Conservation (phyloP, 1,284 basidiomycete genomes). For the Heterobasidion parviporum region DNA sequence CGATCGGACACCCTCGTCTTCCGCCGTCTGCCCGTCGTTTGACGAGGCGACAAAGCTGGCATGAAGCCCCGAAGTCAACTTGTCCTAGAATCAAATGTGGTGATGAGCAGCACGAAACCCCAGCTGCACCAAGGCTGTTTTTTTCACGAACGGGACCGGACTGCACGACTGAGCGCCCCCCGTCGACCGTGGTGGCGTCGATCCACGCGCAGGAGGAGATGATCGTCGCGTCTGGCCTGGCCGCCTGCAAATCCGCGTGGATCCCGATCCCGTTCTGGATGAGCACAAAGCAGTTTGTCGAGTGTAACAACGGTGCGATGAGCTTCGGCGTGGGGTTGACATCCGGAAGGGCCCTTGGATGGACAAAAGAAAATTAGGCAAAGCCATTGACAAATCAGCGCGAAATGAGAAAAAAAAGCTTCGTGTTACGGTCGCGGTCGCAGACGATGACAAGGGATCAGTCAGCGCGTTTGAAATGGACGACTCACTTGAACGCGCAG, state of each 20-base stretch:
- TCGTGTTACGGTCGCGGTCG: background rate
- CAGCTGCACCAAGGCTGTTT: background rate
- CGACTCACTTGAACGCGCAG: conserved; percentile 23
- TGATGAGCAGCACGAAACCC: background rate
- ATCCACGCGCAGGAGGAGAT: conserved; percentile 32
- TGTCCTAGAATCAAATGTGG: conserved; percentile 13
- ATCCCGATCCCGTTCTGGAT: conserved; percentile 34
- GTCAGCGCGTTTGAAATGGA: background rate
- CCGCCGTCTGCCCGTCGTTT: conserved; percentile 2
- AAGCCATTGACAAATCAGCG: background rate
- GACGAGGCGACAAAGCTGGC: conserved; percentile 5
- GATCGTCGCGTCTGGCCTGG: conserved; percentile 20
- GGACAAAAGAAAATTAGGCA: background rate
- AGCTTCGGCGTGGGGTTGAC: conserved; percentile 22
- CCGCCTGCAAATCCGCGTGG: conserved; percentile 24
- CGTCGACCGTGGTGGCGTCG: conserved; percentile 26
- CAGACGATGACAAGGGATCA: background rate
- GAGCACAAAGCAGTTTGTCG: conserved; percentile 21
- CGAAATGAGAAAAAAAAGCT: background rate
- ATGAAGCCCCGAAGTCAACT: conserved; percentile 27
- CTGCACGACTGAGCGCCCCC: conserved; percentile 21
- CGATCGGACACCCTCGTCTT: conserved; percentile 13
- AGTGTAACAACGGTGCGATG: conserved; percentile 19
- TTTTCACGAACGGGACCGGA: conserved; percentile 16
- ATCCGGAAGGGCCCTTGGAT: conserved; percentile 21